Evolutionary conservation across 768 basidiomycete genomes (phyloP), one percentile per base, ranked within the genome.

Genomic region (Flagelloscypha sp.): DNA sequence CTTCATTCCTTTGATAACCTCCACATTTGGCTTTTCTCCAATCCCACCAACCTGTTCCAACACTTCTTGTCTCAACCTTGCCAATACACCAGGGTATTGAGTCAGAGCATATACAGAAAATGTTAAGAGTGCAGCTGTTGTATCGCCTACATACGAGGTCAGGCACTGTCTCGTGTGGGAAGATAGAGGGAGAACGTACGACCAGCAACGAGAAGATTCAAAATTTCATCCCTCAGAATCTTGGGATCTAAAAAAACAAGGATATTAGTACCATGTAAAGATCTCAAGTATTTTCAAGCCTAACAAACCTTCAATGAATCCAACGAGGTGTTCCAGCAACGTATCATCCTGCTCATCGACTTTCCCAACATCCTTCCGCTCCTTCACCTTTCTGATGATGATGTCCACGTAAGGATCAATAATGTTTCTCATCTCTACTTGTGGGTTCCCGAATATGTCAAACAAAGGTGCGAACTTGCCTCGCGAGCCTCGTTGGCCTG

Each of bases 391-490:
- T 37, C 45, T 44, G 12, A 76, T 48, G 6, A 63, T 63, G 21
- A 66, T 54, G 23, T 53, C 48, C 8, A 75, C 41, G 12, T 75
- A 65, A 0, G 71, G 72, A 8, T 70, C 62, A 19, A 75, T 58
- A 43, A 70, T 66, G n/a, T 54, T 52, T 27, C 61, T 49, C 27
- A 76, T 49, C 15, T 49, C 42, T 24, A 30, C 48, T 8, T 54
- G 53, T 21, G 37, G 47, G 40, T 66, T 61, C 12, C 27, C 38
- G 21, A 48, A 47, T 28, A 68, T 57, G 48, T 70, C 66, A 15
- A 36, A 41, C 13, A 70, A 44, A 2, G 60, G 69, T 72, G 70
- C 74, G 10, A 48, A 46, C 20, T 48, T 51, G 5, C 68, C 70
- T 22, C 58, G 59, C 3, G 58, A 53, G 24, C 48, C 30, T 7